Evolutionary conservation across 306 rosid species (phyloP), one percentile per base, ranked within the genome.

Genomic region (Vigna unguiculata): DNA sequence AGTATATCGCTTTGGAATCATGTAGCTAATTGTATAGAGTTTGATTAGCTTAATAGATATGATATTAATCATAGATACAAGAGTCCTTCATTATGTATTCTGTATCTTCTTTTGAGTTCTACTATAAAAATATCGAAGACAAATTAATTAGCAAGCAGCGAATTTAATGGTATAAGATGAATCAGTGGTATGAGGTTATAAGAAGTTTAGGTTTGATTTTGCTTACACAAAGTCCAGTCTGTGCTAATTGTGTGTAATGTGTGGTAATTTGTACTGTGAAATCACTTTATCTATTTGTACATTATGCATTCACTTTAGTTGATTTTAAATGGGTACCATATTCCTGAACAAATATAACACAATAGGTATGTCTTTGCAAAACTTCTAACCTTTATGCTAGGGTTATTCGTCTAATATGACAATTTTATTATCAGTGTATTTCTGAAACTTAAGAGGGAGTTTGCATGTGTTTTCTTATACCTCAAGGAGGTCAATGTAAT

Each of bases 131-230:
- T 11, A 51, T 49, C 51, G 63, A 20, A 66, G 71, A 55, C 16
- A 22, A 58, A 25, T 58, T 58, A 58, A 58, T 13, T 25, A 58
- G 11, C 40, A 64, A 58, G 16, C 48, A 55, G 6, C 14, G 19
- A 9, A 21, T 41, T 72, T 43, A 32, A 16, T 47, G 14, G 46
- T 28, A 64, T 72, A 30, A 48, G 58, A 71, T 72, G 76, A 46
- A 46, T 64, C 51, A 25, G 19, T 54, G 15, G 52, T 25, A 59
- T 45, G 4, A 28, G 21, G 55, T 47, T 48, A 21, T 40, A 52
- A 19, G 52, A 60, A 36, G 43, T 71, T 46, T 72, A 47, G 76
- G 41, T 54, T 69, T 70, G 24, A 34, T 54, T 74, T 34, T 78
- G 74, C 40, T 34, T 71, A 32, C 12, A 7, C 70, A 62, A 64